Evolutionary conservation across 1,139 yeast species (phyloP).

Genomic region (Taphrina pruni): DNA sequence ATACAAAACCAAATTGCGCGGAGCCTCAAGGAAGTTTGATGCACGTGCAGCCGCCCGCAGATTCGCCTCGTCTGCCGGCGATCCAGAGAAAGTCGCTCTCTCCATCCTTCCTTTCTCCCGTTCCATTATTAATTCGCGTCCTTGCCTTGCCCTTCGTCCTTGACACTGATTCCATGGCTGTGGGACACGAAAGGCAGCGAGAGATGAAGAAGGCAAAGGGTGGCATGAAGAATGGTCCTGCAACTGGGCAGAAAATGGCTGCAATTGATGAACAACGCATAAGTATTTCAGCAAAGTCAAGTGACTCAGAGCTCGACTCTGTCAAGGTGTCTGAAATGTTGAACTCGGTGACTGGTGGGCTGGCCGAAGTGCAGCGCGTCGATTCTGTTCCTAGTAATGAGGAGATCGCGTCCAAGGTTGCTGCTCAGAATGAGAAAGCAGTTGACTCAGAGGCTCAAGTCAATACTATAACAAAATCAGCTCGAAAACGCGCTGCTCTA

Average conservation of each 20-base stretch:
- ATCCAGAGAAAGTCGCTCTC: background rate
- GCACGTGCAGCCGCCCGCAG: conserved; percentile 8
- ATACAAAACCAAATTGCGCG: background rate
- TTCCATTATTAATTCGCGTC: conserved; percentile 6
- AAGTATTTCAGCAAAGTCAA: conserved; percentile 13
- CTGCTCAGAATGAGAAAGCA: background rate
- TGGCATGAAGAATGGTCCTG: background rate
- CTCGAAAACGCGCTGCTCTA: conserved; percentile 11
- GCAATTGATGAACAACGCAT: background rate
- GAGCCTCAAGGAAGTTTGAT: background rate
- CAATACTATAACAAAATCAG: conserved; percentile 12
- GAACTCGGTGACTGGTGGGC: conserved; percentile 9
- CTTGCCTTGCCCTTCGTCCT: background rate
- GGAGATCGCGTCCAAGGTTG: background rate
- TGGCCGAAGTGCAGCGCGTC: conserved; percentile 1
- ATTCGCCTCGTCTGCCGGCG: conserved; percentile 1
- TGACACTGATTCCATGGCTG: background rate
- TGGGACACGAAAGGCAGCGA: conserved; percentile 12
- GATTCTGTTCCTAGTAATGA: background rate
- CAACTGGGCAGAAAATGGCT: background rate
- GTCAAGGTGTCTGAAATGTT: conserved; percentile 18
- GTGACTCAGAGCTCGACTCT: conserved; percentile 9
- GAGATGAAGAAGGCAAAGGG: conserved; percentile 10
- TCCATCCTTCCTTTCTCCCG: background rate
- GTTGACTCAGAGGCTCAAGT: background rate